phyloP scores from a whole-genome alignment of 1,284 basidiomycete species.

The Boletus sp. region DNA sequence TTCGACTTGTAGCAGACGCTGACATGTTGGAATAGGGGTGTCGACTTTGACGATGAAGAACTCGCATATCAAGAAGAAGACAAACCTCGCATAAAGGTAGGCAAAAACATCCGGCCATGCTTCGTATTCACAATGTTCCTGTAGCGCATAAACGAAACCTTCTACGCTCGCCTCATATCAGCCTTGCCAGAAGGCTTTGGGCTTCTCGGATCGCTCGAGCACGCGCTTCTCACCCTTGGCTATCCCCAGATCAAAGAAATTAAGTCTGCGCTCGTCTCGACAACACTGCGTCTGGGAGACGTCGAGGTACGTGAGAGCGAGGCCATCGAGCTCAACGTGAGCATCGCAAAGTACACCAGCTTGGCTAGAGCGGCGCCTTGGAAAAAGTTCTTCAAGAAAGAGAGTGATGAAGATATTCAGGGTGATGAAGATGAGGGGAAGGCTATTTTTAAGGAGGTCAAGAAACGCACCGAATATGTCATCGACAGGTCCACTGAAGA shows the following conservation, averaged over 20 bases:
- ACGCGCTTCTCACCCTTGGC: slow-evolving; percentile 67
- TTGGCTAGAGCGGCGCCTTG: slow-evolving; percentile 71
- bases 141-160: slow-evolving; percentile 76
- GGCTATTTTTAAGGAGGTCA: slow-evolving; percentile 51
- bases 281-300: slow-evolving; percentile 75
- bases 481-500: slow-evolving; percentile 41
- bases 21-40: slow-evolving; percentile 51
- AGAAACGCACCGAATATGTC: slow-evolving; percentile 57
- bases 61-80: slow-evolving; percentile 61
- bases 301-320: slow-evolving; percentile 60
- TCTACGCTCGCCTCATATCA: slow-evolving; percentile 60
- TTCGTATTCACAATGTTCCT: slow-evolving; percentile 2
- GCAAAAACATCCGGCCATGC: background rate
- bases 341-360: slow-evolving; percentile 83
- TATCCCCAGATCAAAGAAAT: slow-evolving; percentile 67
- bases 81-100: slow-evolving; percentile 71
- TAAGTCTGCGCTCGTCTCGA: slow-evolving; percentile 64
- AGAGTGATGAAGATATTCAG: slow-evolving; percentile 23
- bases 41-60: slow-evolving; percentile 83
- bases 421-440: slow-evolving; percentile 35
- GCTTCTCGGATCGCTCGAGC: slow-evolving; percentile 68
- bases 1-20: slow-evolving; percentile 2
- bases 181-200: slow-evolving; percentile 43
- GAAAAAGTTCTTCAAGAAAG: slow-evolving; percentile 67
- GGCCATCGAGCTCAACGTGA: slow-evolving; percentile 74